Evolutionary conservation across 495 filamentous ascomycete genomes (phyloP), one percentile per base, ranked within the genome.

Genomic region (Melanomma pulvis-pyrius): DNA sequence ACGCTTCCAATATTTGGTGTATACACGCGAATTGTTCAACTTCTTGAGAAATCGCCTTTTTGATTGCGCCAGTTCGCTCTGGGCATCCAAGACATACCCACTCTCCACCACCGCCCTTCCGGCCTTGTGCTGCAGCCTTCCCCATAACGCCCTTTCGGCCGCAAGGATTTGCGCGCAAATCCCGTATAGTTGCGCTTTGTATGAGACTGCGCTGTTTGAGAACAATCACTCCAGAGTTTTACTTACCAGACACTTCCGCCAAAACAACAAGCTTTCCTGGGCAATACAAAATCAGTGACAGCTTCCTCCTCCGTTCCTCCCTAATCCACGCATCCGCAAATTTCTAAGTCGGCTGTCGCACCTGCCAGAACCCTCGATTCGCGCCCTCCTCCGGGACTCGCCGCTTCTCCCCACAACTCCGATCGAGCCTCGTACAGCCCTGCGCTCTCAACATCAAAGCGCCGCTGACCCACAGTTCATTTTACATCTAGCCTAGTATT

Each of bases 191-290:
- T 13, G 19, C 25, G 24, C 69, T 71, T 71, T 71, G 69, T 71
- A 13, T 25, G 26, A 9, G 22, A 32, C 36, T 25, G 52, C 47
- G 22, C 32, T 39, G 56, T 68, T 67, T 71, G 56, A 34, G 53
- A 57, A 68, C 60, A 59, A 54, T 55, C 51, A 32, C 24, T 17
- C 15, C 49, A 22, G 32, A 15, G 54, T 68, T 63, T 63, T 46
- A 65, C 65, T 59, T 58, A 32, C 69, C 60, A 68, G 59, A 71
- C 39, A 52, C 46, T 68, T 68, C 65, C 57, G 65, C 54, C 25
- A 22, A 28, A 19, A 49, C 39, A 53, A 61, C 65, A 65, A 65
- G 55, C 48, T 49, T 28, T 30, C 15, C 30, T 28, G 41, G n/a
- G 32, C 44, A 49, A 39, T 65, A 65, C 46, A 69, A 60, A 50